Conservation (phyloP, 805 yeast genomes). For the Blastobotrys mokoenaii region DNA sequence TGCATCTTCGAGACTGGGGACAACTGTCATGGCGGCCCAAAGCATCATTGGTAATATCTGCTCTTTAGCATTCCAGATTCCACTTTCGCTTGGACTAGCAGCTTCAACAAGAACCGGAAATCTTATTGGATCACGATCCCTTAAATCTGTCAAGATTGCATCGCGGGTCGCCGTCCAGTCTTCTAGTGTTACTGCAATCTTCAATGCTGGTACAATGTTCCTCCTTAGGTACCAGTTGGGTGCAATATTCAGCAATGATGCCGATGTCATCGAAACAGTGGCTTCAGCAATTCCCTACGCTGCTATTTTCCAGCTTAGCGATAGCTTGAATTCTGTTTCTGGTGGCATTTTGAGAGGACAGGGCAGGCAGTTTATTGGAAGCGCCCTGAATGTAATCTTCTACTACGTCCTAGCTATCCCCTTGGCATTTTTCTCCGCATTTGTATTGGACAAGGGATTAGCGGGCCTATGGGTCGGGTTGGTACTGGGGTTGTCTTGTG, state of each 20-base stretch:
- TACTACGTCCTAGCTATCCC: conserved; percentile 57
- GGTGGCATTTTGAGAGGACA: conserved; percentile 69
- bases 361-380: conserved; percentile 69
- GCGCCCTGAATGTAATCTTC: conserved; percentile 54
- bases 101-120: conserved; percentile 65
- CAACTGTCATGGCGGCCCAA: conserved; percentile 60
- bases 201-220: conserved; percentile 42
- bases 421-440: conserved; percentile 51
- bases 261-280: conserved; percentile 41
- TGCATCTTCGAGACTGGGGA: conserved; percentile 60
- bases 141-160: conserved; percentile 39
- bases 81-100: conserved; percentile 64
- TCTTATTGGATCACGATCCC: conserved; percentile 49
- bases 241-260: conserved; percentile 38
- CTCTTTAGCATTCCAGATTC: conserved; percentile 57
- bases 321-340: conserved; percentile 62
- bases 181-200: conserved; percentile 35
- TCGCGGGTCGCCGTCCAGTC: conserved; percentile 34
- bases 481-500: conserved; percentile 40
- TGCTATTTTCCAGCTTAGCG: conserved; percentile 57
- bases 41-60: conserved; percentile 59
- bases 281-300: conserved; percentile 52
- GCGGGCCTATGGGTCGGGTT: conserved; percentile 70
- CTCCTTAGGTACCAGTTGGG: conserved; percentile 43
- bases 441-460: conserved; percentile 38